These are phyloP conservation scores for Boletus sensibilis DNA, from an alignment of 768 basidiomycete genomes.

Conservation along the genomic window DNA sequence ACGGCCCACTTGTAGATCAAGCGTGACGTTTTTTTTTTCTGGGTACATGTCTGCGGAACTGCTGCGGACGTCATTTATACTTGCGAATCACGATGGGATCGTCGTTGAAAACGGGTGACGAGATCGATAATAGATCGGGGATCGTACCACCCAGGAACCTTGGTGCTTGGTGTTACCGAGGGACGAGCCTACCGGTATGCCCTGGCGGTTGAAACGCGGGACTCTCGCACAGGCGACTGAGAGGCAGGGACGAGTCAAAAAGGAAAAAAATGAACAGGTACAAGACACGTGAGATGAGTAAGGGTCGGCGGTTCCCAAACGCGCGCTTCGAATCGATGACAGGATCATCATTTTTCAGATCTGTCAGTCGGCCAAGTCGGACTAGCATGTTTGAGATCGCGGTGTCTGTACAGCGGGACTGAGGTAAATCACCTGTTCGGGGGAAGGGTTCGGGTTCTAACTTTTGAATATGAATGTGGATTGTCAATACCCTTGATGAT, in stretches of 20 bases:
- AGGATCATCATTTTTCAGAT: neutral
- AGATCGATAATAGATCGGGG: neutral
- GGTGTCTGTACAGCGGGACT: constrained; percentile 1
- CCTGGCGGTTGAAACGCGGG: neutral
- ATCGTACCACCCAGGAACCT: neutral
- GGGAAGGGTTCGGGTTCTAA: neutral
- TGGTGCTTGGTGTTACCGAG: neutral
- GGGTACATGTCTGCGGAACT: neutral
- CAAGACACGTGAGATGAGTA: too few relatives aligned
- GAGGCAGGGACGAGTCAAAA: neutral
- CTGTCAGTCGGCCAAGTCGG: neutral
- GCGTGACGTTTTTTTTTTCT: neutral
- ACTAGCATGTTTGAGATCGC: neutral
- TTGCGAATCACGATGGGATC: neutral
- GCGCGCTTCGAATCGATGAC: neutral
- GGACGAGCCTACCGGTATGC: neutral
- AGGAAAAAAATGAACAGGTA: neutral
- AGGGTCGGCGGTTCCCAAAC: neutral
- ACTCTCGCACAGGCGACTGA: neutral
- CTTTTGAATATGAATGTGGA: neutral
- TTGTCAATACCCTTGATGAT: neutral
- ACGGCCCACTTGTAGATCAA: neutral
- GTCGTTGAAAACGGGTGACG: neutral
- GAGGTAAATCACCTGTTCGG: neutral
- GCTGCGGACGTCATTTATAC: neutral